Evolutionary conservation across 257 asterid genomes (phyloP), one percentile per base, ranked within the genome.

Genomic region (Scutellaria baicalensis): DNA sequence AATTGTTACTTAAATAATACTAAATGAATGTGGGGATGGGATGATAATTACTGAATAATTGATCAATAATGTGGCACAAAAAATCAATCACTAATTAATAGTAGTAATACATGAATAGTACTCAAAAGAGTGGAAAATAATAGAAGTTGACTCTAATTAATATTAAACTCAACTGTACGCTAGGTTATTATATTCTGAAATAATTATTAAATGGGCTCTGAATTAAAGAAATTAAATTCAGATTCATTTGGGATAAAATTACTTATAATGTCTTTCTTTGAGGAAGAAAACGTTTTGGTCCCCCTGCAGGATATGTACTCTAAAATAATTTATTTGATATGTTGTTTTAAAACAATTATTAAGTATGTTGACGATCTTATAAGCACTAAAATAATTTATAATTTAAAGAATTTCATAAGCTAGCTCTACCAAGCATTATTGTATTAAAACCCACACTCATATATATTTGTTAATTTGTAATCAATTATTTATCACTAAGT

Each of bases 101-200:
- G n/a, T n/a, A n/a, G n/a, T n/a, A n/a, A n/a, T n/a, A n/a, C n/a
- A n/a, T n/a, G n/a, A 50, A 67, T 75, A 59, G 61, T 39, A 33
- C 8, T 48, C 65, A 66, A 11, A 55, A 54, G 59, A 56, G 59
- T 56, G 61, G 62, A 49, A 70, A 56, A 45, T 77, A 75, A 67
- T 75, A 66, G 65, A 20, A 44, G 80, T 75, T 75, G 84, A 75
- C 78, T 45, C 59, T 35, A 60, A 59, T 71, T 66, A 51, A 66
- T n/a, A n/a, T 69, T 50, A 64, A 49, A 52, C 64, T 70, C 75
- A 72, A 61, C 78, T 58, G 74, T 68, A 68, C 9, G 17, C 23
- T 54, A 66, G 9, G 55, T n/a, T 66, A 66, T 59, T 50, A 66
- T 52, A 59, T 77, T 45, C 33, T 20, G 9, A 54, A 65, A 33